Evolutionary conservation across 768 basidiomycete genomes (phyloP).

Genomic region (Panellus pusillus): DNA sequence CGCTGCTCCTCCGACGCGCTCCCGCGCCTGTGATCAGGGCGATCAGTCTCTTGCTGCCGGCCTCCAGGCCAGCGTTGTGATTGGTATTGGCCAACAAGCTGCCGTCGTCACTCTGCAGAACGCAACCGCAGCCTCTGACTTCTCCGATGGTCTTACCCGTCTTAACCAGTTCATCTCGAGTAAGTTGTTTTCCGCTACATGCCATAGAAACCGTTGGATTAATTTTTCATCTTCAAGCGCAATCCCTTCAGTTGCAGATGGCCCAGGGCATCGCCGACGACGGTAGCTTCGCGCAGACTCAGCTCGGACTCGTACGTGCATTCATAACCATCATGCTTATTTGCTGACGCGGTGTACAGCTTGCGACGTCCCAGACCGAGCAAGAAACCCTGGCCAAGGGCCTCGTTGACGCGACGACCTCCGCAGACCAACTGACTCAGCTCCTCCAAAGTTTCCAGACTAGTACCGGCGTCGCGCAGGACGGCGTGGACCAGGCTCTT

Average conservation of each 20-base stretch:
- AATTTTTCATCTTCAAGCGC: neutral
- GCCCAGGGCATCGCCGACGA: constrained; percentile 16
- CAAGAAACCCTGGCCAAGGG: neutral
- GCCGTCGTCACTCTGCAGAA: constrained; percentile 8
- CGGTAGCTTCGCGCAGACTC: constrained; percentile 18
- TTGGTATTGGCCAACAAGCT: constrained; percentile 18
- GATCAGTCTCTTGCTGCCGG: constrained; percentile 21
- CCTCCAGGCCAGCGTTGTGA: constrained; percentile 1
- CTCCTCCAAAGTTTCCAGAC: constrained; percentile 6
- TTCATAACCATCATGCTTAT: neutral
- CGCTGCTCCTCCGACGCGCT: constrained; percentile 9
- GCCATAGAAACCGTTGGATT: neutral
- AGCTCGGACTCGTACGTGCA: constrained; percentile 13
- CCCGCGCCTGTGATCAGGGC: constrained; percentile 18
- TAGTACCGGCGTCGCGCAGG: constrained; percentile 14
- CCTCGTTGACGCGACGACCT: constrained; percentile 8
- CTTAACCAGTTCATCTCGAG: constrained; percentile 13
- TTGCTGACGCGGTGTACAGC: neutral
- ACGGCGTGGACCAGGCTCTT: constrained; percentile 12
- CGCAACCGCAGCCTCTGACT: constrained; percentile 5
- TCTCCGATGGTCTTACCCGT: constrained; percentile 2
- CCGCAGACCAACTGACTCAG: constrained; percentile 1
- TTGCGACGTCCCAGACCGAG: neutral
- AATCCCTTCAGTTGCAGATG: constrained; percentile 18
- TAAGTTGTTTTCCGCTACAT: neutral